Conservation (phyloP, 2,329 filamentous ascomycete genomes). For the Hymenoscyphus fructigenus region DNA sequence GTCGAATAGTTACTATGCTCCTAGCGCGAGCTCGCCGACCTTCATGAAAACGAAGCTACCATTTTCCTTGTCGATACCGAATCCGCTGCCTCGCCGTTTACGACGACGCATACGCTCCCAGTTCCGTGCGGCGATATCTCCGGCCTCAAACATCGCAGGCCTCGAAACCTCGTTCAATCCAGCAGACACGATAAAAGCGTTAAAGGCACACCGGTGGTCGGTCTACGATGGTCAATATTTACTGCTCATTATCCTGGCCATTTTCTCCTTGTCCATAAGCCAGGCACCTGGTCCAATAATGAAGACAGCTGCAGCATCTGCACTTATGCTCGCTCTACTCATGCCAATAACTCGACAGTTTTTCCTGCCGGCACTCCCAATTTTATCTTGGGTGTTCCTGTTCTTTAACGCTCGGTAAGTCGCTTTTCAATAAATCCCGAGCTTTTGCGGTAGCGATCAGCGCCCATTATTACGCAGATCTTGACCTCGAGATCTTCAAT, state of each 20-base stretch:
- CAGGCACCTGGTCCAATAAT: constrained; percentile 73
- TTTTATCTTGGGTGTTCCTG: constrained; percentile 83
- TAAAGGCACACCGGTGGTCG: constrained; percentile 78
- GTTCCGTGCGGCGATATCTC: constrained; percentile 64
- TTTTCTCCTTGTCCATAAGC: constrained; percentile 83
- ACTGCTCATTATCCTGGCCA: constrained; percentile 67
- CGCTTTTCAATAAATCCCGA: background rate
- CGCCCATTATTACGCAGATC: constrained; percentile 12
- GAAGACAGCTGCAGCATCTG: constrained; percentile 70
- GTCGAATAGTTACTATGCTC: constrained; percentile 24
- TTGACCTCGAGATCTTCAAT: constrained; percentile 7
- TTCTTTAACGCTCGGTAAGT: constrained; percentile 77
- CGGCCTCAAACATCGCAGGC: constrained; percentile 69
- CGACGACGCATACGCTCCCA: constrained; percentile 68
- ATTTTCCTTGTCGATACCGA: constrained; percentile 47
- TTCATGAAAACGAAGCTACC: constrained; percentile 39
- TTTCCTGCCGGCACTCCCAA: constrained; percentile 81
- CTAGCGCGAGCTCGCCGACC: constrained; percentile 26
- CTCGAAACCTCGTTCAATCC: constrained; percentile 83
- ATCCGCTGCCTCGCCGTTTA: constrained; percentile 61
- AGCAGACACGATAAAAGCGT: constrained; percentile 70
- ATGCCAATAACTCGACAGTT: constrained; percentile 88
- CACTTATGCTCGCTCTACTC: constrained; percentile 68
- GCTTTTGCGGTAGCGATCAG: constrained; percentile 15
- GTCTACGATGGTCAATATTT: constrained; percentile 84